Evolutionary conservation across 345 rosid species (phyloP).

Genomic region (Citrus medica): DNA sequence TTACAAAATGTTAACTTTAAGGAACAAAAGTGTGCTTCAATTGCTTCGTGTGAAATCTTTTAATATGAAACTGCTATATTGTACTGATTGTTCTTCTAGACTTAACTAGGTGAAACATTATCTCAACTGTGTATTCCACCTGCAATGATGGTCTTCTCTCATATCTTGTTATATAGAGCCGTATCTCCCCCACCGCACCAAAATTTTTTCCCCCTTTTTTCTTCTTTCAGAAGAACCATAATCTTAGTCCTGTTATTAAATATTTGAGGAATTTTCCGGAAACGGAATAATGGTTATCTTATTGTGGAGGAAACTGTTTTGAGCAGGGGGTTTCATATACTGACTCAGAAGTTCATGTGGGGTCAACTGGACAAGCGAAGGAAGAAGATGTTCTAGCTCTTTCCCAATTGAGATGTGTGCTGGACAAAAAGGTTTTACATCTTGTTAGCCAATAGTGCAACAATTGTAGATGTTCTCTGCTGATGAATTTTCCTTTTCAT

Average conservation of each 20-base stretch:
- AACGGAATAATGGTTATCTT: neutral
- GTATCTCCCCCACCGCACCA: neutral
- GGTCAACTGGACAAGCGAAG: conserved; percentile 44
- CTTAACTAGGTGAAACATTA: neutral
- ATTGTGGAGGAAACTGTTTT: conserved; percentile 19
- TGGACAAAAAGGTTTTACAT: conserved; percentile 53
- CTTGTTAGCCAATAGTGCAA: conserved; percentile 12
- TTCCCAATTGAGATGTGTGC: conserved; percentile 46
- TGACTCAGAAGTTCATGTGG: conserved; percentile 35
- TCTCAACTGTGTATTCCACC: neutral
- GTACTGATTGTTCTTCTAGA: neutral
- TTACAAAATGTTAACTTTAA: neutral
- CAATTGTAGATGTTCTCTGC: conserved; percentile 1
- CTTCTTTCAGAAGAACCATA: neutral
- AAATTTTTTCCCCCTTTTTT: neutral
- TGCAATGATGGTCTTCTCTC: neutral
- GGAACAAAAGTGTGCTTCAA: neutral
- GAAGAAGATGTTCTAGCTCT: conserved; percentile 63
- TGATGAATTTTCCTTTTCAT: neutral
- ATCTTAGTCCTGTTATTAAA: neutral
- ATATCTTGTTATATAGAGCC: neutral
- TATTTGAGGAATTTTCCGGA: neutral
- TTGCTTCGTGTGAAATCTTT: neutral
- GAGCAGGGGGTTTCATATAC: conserved; percentile 43
- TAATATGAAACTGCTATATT: neutral